Base-by-base conservation (phyloP, 2,329 filamentous ascomycete genomes). In the Trichoderma sp. region DNA sequence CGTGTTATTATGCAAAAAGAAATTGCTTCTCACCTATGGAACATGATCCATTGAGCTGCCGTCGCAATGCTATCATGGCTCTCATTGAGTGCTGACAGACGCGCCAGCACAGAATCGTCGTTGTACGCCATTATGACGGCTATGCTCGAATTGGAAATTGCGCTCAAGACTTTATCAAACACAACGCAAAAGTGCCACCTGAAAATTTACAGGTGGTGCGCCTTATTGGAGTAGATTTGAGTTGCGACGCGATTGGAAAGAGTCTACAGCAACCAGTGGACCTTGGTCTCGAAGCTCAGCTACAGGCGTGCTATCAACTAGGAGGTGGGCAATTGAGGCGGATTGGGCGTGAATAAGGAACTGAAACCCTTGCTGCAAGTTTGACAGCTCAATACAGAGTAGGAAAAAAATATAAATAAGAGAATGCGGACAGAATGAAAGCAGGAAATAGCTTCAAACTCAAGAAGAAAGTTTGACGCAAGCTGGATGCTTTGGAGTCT, bases 31-130 rank as follows among this genome's bases (percentile, higher is more conserved):
- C 89, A 97, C 94, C 94, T 91, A 82, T 99, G 95, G 79, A 99
- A 99, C 91, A 99, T 96, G 71, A 99, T 96, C 96, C 96, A 99
- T 89, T 98, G 95, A 69, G 96, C 94, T 72, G 97, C 94, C 43
- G 93, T 95, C 71, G 97, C 88, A 77, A 99, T 98, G 81, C 94
- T 96, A 79, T 99, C 96, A 79, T 99, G 95, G 13, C 94, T 97
- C 82, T 99, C 96, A 81, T 97, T 97, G 72, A 99, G 88, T 53
- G 94, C 93, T 37, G 94, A 96, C 66, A 99, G 90, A 84, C 97
- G 97, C 66, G 95, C 93, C 79, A 94, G 89, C 68, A 99, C 94
- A 58, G 94, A 92, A 83, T 99, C 96, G 81, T 98, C 94, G 73
- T 92, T 96, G 83, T 97, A 98, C 57, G 96, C 91, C 95, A 99